Evolutionary conservation across 495 filamentous ascomycete genomes (phyloP).

Genomic region (Paragyromitra xinjiangensis): DNA sequence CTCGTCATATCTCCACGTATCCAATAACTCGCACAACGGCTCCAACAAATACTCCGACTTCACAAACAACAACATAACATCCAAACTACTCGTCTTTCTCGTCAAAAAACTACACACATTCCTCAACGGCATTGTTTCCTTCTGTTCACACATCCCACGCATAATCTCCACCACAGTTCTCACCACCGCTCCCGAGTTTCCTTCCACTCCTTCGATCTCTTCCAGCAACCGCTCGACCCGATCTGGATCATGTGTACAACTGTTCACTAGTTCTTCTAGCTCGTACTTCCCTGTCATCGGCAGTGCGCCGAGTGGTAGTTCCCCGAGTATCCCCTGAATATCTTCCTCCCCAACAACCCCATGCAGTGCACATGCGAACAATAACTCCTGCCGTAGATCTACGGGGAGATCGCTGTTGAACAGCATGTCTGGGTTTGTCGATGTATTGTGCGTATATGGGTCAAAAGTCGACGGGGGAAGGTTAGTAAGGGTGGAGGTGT

Average conservation of each 20-base stretch:
- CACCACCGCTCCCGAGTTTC: constrained; percentile 90
- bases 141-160: constrained; percentile 75
- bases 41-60: constrained; percentile 77
- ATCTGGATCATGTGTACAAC: constrained; percentile 76
- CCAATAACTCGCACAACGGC: constrained; percentile 83
- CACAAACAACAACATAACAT: constrained; percentile 87
- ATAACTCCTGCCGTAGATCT: constrained; percentile 83
- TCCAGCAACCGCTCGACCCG: constrained; percentile 80
- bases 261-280: constrained; percentile 76
- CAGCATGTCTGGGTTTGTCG: constrained; percentile 52
- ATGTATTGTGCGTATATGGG: constrained; percentile 50
- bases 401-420: constrained; percentile 49
- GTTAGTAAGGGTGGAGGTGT: constrained; percentile 61
- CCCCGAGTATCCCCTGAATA: constrained; percentile 82
- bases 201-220: constrained; percentile 91
- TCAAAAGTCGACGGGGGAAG: constrained; percentile 52
- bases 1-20: constrained; percentile 92
- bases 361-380: constrained; percentile 90
- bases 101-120: constrained; percentile 81
- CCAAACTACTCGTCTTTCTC: constrained; percentile 77
- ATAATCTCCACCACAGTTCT: constrained; percentile 86
- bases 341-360: constrained; percentile 77
- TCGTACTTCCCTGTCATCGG: constrained; percentile 77
- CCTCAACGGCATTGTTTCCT: constrained; percentile 91
- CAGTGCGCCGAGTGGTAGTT: constrained; percentile 82